Conservation (phyloP, 2,329 filamentous ascomycete genomes). For the Aureobasidium zeae region DNA sequence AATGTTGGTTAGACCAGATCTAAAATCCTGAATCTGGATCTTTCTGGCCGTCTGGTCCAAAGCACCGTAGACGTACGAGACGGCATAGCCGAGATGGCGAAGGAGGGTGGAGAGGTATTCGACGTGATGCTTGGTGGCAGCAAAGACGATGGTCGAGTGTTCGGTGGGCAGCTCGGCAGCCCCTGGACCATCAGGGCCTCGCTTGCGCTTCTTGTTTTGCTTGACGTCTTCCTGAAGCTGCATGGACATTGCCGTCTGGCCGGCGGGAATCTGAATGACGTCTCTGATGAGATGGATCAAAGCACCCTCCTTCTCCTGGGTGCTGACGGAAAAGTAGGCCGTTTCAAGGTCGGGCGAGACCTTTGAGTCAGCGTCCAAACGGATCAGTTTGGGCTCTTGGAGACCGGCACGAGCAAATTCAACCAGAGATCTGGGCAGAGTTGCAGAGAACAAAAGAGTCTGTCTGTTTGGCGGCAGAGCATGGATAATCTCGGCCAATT, state of each 20-base stretch:
- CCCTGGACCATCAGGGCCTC: slow-evolving; percentile 39
- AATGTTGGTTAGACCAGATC: slow-evolving; percentile 75
- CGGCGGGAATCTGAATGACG: slow-evolving; percentile 79
- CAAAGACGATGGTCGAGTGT: slow-evolving; percentile 90
- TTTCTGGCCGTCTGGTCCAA: slow-evolving; percentile 89
- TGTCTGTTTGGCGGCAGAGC: slow-evolving; percentile 76
- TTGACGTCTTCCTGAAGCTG: slow-evolving; percentile 39
- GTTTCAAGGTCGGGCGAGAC: slow-evolving; percentile 93
- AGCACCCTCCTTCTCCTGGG: slow-evolving; percentile 86
- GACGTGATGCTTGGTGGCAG: slow-evolving; percentile 93
- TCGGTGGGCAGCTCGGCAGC: slow-evolving; percentile 65
- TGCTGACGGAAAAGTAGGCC: slow-evolving; percentile 89
- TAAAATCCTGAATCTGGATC: slow-evolving; percentile 84
- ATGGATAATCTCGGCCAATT: slow-evolving; percentile 86
- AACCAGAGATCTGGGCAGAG: slow-evolving; percentile 83
- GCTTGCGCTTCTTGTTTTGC: slow-evolving; percentile 63
- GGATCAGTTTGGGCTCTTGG: slow-evolving; percentile 82
- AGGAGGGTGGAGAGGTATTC: slow-evolving; percentile 83
- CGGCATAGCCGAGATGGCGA: slow-evolving; percentile 70
- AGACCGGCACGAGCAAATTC: slow-evolving; percentile 91
- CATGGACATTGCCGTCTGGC: slow-evolving; percentile 47
- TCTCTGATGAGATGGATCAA: slow-evolving; percentile 82
- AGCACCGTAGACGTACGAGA: slow-evolving; percentile 90
- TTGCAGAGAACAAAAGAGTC: slow-evolving; percentile 90
- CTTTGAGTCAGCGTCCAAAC: slow-evolving; percentile 89